Conservation (phyloP, 306 rosid species). For the Canavalia ensiformis region DNA sequence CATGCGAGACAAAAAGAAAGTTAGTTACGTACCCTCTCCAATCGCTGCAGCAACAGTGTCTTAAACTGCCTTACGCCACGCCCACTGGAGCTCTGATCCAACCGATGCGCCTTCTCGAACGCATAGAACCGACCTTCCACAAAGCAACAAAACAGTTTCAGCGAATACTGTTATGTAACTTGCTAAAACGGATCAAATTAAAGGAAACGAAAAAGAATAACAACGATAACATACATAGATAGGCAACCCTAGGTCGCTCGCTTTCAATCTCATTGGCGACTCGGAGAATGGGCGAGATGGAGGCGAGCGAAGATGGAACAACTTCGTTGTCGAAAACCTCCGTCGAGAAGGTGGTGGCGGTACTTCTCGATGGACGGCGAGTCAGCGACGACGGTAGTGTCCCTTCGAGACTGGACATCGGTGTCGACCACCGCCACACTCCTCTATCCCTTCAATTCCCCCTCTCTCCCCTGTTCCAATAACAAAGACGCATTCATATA, state of each 20-base stretch:
- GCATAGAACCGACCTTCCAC: conserved; percentile 91
- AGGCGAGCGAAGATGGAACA: conserved; percentile 88
- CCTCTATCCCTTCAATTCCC: conserved; percentile 2
- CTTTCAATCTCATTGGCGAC: conserved; percentile 86
- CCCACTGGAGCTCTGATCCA: conserved; percentile 90
- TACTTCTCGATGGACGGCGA: conserved; percentile 86
- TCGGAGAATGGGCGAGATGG: conserved; percentile 92
- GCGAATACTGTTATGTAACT: background rate
- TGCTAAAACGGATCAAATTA: background rate
- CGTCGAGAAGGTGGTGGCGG: conserved; percentile 80
- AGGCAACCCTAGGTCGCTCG: conserved; percentile 94
- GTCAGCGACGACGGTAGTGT: conserved; percentile 64
- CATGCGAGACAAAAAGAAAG: background rate
- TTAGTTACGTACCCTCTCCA: conserved; percentile 74
- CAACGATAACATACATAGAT: conserved; percentile 65
- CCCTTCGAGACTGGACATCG: conserved; percentile 70
- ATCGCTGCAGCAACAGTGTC: conserved; percentile 79
- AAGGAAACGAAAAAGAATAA: too few species aligned
- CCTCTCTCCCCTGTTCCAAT: background rate
- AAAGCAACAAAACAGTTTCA: background rate
- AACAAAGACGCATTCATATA: background rate
- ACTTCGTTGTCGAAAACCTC: conserved; percentile 96
- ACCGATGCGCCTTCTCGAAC: conserved; percentile 95
- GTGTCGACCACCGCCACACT: conserved; percentile 42
- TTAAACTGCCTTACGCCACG: conserved; percentile 99